Conservation (phyloP, 768 basidiomycete species). For the Roridomyces roridus region DNA sequence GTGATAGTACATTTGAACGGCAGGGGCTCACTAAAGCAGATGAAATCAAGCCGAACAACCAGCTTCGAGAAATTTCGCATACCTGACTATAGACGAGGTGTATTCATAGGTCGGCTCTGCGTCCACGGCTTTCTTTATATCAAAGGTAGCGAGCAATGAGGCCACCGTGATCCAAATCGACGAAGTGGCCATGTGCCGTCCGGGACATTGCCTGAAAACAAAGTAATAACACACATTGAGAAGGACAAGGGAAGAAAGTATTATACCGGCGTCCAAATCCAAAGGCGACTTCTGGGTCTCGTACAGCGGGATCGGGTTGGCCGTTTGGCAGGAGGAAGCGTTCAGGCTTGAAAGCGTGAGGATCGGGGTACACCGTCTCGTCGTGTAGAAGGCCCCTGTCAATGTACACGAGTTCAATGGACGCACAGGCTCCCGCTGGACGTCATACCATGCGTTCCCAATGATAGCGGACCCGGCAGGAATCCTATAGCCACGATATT, state of each 20-base stretch:
- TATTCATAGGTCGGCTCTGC: conserved; percentile 3
- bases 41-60: no score
- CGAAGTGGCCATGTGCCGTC: not conserved
- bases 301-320: not conserved
- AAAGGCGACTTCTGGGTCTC: not conserved
- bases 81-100: not conserved
- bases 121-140: conserved; percentile 1
- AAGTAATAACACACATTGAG: not conserved
- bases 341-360: conserved; percentile 4
- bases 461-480: conserved; percentile 37
- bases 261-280: conserved; percentile 6
- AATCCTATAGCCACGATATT: conserved; percentile 34
- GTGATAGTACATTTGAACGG: no score
- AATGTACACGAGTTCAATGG: not conserved
- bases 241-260: not conserved
- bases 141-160: not conserved
- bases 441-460: conserved; percentile 31
- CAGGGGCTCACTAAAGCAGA: no score
- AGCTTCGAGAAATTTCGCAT: no score
- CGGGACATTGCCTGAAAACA: conserved; percentile 13
- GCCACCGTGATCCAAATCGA: conserved; percentile 1
- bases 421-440: no score
- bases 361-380: conserved; percentile 13
- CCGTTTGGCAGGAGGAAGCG: conserved; percentile 5
- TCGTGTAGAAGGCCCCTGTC: conserved; percentile 19